Base-by-base conservation (phyloP, 139 green algal species). In the Pseudopediastrum boryanum region DNA sequence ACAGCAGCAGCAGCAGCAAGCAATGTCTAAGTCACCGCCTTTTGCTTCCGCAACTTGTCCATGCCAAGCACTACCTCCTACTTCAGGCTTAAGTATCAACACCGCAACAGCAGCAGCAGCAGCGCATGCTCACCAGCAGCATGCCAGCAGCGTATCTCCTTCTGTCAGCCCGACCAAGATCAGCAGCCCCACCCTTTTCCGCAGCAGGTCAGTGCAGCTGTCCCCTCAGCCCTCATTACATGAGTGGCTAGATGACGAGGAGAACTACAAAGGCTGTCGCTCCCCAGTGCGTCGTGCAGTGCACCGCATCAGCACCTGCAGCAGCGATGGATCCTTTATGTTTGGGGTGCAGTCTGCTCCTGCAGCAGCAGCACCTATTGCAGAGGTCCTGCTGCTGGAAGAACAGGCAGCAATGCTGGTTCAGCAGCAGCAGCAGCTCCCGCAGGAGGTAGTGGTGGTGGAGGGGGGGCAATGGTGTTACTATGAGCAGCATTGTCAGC, bases 171-270 rank as follows among this genome's bases (percentile, higher is more conserved):
- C 42, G 33, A 19, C 25, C 54, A 64, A 56, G 38, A 70, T 38
- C 58, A 79, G 56, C 35, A 71, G 67, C 29, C 43, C 16, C 21
- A 38, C 7, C 46, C 36, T 75, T 36, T 63, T 56, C 41, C 62
- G 46, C 44, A 65, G 43, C 43, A 54, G 48, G 59, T 72, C 73
- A 8, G 5, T 80, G 59, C 75, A 35, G 10, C 36, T 82, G 25
- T 82, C 75, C 0, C 75, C 77, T 2, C 54, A 72, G 52, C 66
- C 67, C 16, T 83, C 77, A 9, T 33, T 83, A 44, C 44, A 77
- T 7, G 77, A 83, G 54, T 83, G 77, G 77, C 50, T 83, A 56
- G 63, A 56, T 56, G 71, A 69, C 7, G 38, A 13, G 21, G 54
- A 59, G 52, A 54, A 12, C 44, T 70, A 56, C 71, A 56, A 13